Conservation (phyloP, 2,329 filamentous ascomycete genomes). For the Venturia oleaginea region DNA sequence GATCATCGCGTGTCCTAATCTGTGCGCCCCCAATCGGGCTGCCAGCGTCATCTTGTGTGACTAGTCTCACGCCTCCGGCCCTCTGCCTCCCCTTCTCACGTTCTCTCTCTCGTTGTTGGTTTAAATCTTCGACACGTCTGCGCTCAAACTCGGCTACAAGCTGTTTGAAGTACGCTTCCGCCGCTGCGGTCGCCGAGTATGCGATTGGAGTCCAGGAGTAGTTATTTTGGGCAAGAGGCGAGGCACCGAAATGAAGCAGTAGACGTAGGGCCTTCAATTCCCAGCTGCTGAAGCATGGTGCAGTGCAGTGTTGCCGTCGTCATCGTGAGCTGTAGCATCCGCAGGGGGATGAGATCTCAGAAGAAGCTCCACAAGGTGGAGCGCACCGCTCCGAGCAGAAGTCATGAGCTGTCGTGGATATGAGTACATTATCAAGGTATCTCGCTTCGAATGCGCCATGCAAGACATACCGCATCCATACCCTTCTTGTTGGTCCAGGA, state of each 20-base stretch:
- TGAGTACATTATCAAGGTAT: neutral
- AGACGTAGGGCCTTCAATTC: slow-evolving; percentile 69
- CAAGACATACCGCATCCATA: slow-evolving; percentile 53
- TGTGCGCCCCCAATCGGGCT: slow-evolving; percentile 15
- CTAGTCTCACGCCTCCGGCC: slow-evolving; percentile 27
- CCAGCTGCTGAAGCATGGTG: slow-evolving; percentile 81
- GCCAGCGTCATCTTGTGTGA: slow-evolving; percentile 25
- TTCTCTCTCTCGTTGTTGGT: slow-evolving; percentile 24
- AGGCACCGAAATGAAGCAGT: slow-evolving; percentile 68
- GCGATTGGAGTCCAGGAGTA: slow-evolving; percentile 78
- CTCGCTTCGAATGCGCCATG: slow-evolving; percentile 5
- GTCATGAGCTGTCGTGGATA: slow-evolving; percentile 26
- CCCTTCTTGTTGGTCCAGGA: slow-evolving; percentile 57
- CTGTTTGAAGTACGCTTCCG: slow-evolving; percentile 75
- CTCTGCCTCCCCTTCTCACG: slow-evolving; percentile 20
- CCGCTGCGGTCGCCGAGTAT: slow-evolving; percentile 73
- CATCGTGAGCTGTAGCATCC: slow-evolving; percentile 40
- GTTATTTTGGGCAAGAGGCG: slow-evolving; percentile 60
- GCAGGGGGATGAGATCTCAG: slow-evolving; percentile 25
- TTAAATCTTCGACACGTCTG: slow-evolving; percentile 39
- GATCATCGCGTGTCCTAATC: slow-evolving; percentile 25
- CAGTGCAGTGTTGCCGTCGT: slow-evolving; percentile 73
- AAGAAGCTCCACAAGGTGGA: slow-evolving; percentile 35
- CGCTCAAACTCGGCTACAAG: slow-evolving; percentile 64
- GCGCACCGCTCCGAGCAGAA: slow-evolving; percentile 30